A percentile compares a stretch with the other conserved stretches of the same genome.
These are phyloP conservation scores for Brassica nigra DNA, from an alignment of 345 rosid genomes.

Conservation along the genomic window DNA sequence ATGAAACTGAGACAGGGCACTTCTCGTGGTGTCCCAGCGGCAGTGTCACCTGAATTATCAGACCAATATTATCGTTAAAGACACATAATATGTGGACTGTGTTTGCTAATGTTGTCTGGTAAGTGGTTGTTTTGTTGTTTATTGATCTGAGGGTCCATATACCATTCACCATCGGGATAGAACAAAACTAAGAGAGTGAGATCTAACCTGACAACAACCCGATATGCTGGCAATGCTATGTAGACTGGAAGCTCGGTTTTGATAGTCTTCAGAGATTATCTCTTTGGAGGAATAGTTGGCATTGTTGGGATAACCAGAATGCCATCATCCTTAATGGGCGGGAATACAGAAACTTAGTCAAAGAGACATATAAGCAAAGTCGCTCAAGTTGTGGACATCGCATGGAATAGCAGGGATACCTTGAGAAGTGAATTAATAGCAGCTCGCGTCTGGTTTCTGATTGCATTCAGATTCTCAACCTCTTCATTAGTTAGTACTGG, in stretches of 20 bases:
- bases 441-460: constrained; percentile 71
- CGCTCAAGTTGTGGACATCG: neutral
- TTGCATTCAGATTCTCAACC: constrained; percentile 63
- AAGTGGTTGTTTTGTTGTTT: neutral
- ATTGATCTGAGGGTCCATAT: neutral
- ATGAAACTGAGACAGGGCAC: constrained; percentile 78
- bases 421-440: constrained; percentile 76
- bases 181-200: constrained; percentile 23
- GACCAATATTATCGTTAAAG: neutral
- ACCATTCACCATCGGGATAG: constrained; percentile 1
- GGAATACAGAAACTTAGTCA: neutral
- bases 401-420: constrained; percentile 48
- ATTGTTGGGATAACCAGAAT: constrained; percentile 79
- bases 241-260: constrained; percentile 54
- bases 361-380: neutral
- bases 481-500: constrained; percentile 50
- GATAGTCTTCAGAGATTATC: constrained; percentile 69
- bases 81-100: constrained; percentile 1
- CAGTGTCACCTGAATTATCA: constrained; percentile 61
- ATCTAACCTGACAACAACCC: constrained; percentile 92
- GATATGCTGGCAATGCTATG: constrained; percentile 88
- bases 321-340: constrained; percentile 74
- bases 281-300: constrained; percentile 78
- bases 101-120: constrained; percentile 12
- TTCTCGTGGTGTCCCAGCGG: constrained; percentile 73